These are phyloP conservation scores for Gonapodya sp. DNA, from an alignment of 192 early-diverging fungal genomes.

Conservation along the genomic window DNA sequence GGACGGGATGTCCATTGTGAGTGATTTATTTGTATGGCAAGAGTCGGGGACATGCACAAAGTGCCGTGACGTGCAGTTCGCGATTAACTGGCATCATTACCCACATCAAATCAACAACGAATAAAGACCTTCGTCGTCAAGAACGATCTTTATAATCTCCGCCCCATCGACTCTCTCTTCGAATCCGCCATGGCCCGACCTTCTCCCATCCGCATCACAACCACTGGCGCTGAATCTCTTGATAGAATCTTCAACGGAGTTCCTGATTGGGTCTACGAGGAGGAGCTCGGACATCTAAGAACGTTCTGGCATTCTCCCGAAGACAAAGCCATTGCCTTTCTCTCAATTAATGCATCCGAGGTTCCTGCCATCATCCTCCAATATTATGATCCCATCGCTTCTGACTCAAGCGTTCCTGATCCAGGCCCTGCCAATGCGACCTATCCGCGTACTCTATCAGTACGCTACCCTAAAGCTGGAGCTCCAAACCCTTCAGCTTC, in stretches of 20 bases:
- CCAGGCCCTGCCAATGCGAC: not conserved
- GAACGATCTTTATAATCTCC: not conserved
- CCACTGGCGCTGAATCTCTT: not conserved
- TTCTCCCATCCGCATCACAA: not conserved
- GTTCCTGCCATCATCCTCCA: not conserved
- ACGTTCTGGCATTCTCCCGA: not conserved
- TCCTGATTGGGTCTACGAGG: slow-evolving; percentile 9
- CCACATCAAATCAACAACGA: no score
- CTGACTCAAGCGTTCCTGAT: not conserved
- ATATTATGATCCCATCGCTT: not conserved
- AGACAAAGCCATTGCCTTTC: not conserved
- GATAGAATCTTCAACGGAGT: slow-evolving; percentile 4
- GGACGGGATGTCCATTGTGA: not conserved
- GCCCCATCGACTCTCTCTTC: not conserved
- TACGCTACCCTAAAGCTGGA: slow-evolving; percentile 1
- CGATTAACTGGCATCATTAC: no score
- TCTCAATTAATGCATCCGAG: not conserved
- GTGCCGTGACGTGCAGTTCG: no score
- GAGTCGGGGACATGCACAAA: no score
- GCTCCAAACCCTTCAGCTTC: not conserved
- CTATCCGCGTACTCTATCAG: not conserved
- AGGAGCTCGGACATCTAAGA: not conserved
- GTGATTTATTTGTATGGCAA: no score
- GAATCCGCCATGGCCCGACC: not conserved
- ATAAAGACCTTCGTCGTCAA: not conserved